Evolutionary conservation across 2,329 filamentous ascomycete genomes (phyloP).

Genomic region (Trichophyton verrucosum): DNA sequence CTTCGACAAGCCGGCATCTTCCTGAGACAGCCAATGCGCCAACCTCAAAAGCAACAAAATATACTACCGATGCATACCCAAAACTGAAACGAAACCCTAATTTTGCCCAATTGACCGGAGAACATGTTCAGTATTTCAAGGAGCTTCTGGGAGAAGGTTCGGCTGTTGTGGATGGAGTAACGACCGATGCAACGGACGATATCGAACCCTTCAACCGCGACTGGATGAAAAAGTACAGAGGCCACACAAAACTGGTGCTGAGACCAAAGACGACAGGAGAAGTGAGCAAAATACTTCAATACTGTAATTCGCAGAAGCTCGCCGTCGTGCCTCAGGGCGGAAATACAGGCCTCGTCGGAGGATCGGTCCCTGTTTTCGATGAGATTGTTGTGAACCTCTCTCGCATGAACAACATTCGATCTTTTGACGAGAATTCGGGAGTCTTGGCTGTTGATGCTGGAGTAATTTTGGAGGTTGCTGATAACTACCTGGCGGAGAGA

Average conservation of each 20-base stretch:
- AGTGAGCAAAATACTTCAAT: conserved; percentile 79
- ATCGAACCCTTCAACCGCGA: conserved; percentile 88
- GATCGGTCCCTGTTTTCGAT: conserved; percentile 92
- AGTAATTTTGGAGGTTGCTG: conserved; percentile 77
- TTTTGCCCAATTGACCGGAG: conserved; percentile 55
- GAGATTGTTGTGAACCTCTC: conserved; percentile 89
- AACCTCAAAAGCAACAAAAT: conserved; percentile 40
- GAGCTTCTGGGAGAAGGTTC: conserved; percentile 64
- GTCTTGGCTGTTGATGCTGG: conserved; percentile 84
- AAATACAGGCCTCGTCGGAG: conserved; percentile 91
- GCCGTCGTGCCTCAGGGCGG: conserved; percentile 95
- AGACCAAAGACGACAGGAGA: conserved; percentile 76
- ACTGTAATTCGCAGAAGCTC: conserved; percentile 86
- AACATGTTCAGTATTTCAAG: conserved; percentile 76
- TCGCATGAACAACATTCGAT: conserved; percentile 81
- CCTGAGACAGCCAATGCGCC: conserved; percentile 2
- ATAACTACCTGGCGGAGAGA: conserved; percentile 70
- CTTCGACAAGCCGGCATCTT: background rate
- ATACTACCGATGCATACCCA: conserved; percentile 72
- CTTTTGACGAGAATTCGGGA: conserved; percentile 86
- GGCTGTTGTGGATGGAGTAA: conserved; percentile 74
- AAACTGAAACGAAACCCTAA: conserved; percentile 65
- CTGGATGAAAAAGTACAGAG: conserved; percentile 98
- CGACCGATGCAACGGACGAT: conserved; percentile 60
- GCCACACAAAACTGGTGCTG: conserved; percentile 74